Evolutionary conservation across 805 yeast genomes (phyloP).

Genomic region (Metschnikowia picachoensis): DNA sequence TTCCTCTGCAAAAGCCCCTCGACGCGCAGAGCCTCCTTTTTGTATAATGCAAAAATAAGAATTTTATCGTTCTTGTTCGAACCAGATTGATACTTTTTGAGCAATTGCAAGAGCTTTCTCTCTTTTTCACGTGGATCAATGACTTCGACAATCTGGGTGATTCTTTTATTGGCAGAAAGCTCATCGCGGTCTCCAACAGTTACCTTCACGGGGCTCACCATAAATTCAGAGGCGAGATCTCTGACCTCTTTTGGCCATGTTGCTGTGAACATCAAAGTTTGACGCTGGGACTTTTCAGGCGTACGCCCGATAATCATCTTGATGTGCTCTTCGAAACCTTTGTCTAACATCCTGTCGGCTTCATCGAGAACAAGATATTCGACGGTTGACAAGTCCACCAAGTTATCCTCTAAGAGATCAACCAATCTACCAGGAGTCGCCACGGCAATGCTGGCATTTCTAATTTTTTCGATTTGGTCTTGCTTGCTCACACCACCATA

Average conservation of each 20-base stretch:
- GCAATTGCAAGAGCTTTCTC: slow-evolving; percentile 62
- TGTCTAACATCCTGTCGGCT: slow-evolving; percentile 98
- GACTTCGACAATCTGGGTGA: slow-evolving; percentile 91
- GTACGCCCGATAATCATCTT: slow-evolving; percentile 71
- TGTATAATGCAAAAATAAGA: slow-evolving; percentile 88
- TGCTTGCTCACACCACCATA: slow-evolving; percentile 98
- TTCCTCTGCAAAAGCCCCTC: slow-evolving; percentile 70
- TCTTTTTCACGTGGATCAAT: slow-evolving; percentile 76
- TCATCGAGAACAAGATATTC: slow-evolving; percentile 88
- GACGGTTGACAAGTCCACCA: slow-evolving; percentile 63
- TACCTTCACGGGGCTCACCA: slow-evolving; percentile 83
- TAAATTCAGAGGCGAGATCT: slow-evolving; percentile 80
- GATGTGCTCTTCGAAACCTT: slow-evolving; percentile 97
- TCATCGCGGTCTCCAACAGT: slow-evolving; percentile 94
- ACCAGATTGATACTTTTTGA: slow-evolving; percentile 72
- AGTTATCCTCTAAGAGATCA: slow-evolving; percentile 86
- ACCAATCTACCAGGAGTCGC: slow-evolving; percentile 98
- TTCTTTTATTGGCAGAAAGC: slow-evolving; percentile 89
- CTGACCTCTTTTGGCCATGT: slow-evolving; percentile 99
- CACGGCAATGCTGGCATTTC: slow-evolving; percentile 71
- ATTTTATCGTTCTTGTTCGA: slow-evolving; percentile 70
- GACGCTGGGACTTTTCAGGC: slow-evolving; percentile 49
- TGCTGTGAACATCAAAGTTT: slow-evolving; percentile 98
- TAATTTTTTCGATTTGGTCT: slow-evolving; percentile 73
- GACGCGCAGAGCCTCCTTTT: slow-evolving; percentile 92